Evolutionary conservation across 1,139 yeast species (phyloP).

Genomic region (Geotrichum phurueaensis): DNA sequence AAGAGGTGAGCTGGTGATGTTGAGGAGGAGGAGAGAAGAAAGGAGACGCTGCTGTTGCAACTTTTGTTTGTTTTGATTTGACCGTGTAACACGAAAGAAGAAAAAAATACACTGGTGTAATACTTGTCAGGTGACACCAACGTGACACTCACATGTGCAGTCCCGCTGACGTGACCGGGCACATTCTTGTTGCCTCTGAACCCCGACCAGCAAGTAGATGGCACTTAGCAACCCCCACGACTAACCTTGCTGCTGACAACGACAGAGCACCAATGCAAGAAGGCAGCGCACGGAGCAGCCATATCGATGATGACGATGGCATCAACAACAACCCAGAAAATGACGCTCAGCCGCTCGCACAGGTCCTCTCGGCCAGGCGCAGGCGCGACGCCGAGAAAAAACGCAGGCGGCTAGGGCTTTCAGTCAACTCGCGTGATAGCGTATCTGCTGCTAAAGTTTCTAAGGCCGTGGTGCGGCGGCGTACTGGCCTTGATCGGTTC

Average conservation of each 20-base stretch:
- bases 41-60: background rate
- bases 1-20: background rate
- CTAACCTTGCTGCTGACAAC: background rate
- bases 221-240: background rate
- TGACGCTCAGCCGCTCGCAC: background rate
- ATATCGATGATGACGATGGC: too few relatives aligned
- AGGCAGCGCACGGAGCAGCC: background rate
- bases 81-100: background rate
- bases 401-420: background rate
- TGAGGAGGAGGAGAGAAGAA: background rate
- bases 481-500: background rate
- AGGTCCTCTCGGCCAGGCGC: background rate
- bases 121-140: too few relatives aligned
- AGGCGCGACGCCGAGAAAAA: background rate
- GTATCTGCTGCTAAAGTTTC: background rate
- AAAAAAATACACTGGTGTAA: background rate
- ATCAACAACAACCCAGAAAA: background rate
- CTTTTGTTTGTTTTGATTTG: slow-evolving; percentile 2
- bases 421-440: background rate
- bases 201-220: background rate
- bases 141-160: too few relatives aligned
- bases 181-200: too few relatives aligned
- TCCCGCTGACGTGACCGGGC: too few relatives aligned
- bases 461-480: background rate
- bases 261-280: background rate